Percentiles rank a stretch among this genome's conserved stretches.
Evolutionary conservation across 2,329 filamentous ascomycete genomes (phyloP).

Genomic region (Apiospora hydei): DNA sequence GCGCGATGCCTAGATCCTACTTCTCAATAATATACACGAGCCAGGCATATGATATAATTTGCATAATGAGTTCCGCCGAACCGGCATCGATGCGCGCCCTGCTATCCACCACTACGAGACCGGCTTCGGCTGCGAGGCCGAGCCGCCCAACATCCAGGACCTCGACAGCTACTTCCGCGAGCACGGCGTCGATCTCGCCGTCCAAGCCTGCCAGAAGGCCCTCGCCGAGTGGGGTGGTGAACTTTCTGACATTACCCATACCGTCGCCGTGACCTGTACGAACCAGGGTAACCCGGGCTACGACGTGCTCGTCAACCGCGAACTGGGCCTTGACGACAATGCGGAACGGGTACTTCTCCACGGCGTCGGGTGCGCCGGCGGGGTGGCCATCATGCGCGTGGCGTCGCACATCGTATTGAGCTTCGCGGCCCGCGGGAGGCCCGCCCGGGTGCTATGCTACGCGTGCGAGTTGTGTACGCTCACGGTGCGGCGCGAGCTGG

Average conservation of each 20-base stretch:
- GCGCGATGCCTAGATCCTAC: too few species aligned
- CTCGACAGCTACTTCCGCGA: conserved; percentile 40
- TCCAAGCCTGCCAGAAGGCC: conserved; percentile 42
- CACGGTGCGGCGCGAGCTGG: conserved; percentile 29
- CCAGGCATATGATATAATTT: too few species aligned
- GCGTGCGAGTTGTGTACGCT: conserved; percentile 37
- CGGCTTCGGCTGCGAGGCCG: conserved; percentile 27
- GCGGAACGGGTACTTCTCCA: conserved; percentile 44
- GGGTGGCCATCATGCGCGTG: conserved; percentile 40
- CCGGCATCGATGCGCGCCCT: conserved; percentile 29
- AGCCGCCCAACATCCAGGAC: conserved; percentile 35
- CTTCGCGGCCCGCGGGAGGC: conserved; percentile 29
- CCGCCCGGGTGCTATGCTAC: conserved; percentile 36
- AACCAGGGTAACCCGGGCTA: conserved; percentile 47
- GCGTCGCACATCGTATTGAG: conserved; percentile 33
- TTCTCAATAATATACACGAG: too few species aligned
- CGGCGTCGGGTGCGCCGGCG: conserved; percentile 49
- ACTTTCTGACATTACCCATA: conserved; percentile 44
- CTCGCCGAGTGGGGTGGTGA: conserved; percentile 38
- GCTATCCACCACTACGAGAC: conserved; percentile 30
- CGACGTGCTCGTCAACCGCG: conserved; percentile 45
- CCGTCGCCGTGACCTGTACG: conserved; percentile 47
- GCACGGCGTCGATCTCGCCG: conserved; percentile 41
- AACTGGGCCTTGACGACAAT: conserved; percentile 38
- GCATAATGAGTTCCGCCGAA: too few species aligned